These are phyloP conservation scores for Heterobasidion annosum DNA, from an alignment of 1,284 basidiomycete genomes.

Conservation along the genomic window DNA sequence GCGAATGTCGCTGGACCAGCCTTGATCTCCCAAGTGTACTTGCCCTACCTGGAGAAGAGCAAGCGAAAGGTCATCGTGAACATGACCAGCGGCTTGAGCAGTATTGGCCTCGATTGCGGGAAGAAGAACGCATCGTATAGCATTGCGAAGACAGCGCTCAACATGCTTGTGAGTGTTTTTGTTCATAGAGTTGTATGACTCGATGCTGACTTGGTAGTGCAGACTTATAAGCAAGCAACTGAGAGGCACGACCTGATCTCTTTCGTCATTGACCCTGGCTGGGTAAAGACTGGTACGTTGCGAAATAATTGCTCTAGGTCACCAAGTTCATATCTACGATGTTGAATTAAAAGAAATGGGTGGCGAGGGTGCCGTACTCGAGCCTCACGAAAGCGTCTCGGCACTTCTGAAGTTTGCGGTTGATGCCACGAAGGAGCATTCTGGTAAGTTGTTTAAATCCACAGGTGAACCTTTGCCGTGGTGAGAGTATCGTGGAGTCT, in stretches of 20 bases:
- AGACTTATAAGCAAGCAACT: slow-evolving; percentile 25
- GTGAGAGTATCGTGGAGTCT: not conserved
- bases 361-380: slow-evolving; percentile 20
- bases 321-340: not conserved
- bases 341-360: slow-evolving; percentile 18
- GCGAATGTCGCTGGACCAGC: slow-evolving; percentile 26
- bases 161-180: slow-evolving; percentile 18
- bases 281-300: slow-evolving; percentile 22
- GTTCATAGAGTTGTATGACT: not conserved
- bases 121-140: slow-evolving; percentile 18
- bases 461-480: slow-evolving; percentile 16
- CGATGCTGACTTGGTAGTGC: not conserved
- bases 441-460: slow-evolving; percentile 22
- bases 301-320: not conserved
- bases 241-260: slow-evolving; percentile 16
- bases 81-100: slow-evolving; percentile 20
- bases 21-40: slow-evolving; percentile 20
- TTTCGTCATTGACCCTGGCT: slow-evolving; percentile 19
- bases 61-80: slow-evolving; percentile 25
- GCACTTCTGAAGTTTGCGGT: slow-evolving; percentile 18
- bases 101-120: slow-evolving; percentile 18
- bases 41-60: slow-evolving; percentile 21
- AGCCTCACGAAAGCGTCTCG: slow-evolving; percentile 18
- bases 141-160: slow-evolving; percentile 20
- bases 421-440: slow-evolving; percentile 14